Evolutionary conservation across 768 basidiomycete genomes (phyloP).

Genomic region (Rhizopogon vesiculosus): DNA sequence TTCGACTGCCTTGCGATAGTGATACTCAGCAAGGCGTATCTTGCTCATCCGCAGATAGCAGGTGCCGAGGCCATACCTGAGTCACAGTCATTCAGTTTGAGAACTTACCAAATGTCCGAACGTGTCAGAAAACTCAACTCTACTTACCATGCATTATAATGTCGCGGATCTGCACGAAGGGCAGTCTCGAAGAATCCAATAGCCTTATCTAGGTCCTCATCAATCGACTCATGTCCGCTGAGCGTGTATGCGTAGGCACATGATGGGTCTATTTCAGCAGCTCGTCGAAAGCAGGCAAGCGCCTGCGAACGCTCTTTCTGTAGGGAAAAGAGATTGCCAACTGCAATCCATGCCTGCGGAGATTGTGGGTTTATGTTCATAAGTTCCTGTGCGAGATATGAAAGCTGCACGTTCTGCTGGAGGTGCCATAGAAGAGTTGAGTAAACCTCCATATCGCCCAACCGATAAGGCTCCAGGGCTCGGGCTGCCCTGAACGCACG

Average conservation of each 20-base stretch:
- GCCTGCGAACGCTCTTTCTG: slow-evolving; percentile 94
- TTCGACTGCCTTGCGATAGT: slow-evolving; percentile 86
- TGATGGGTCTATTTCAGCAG: slow-evolving; percentile 80
- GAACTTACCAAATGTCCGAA: neutral
- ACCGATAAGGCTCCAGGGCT: slow-evolving; percentile 81
- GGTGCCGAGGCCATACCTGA: slow-evolving; percentile 97
- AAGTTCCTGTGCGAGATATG: slow-evolving; percentile 90
- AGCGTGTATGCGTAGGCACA: slow-evolving; percentile 96
- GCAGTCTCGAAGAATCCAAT: slow-evolving; percentile 90
- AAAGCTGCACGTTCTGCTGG: slow-evolving; percentile 76
- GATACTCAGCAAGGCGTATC: slow-evolving; percentile 90
- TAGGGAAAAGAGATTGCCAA: slow-evolving; percentile 93
- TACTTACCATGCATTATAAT: slow-evolving; percentile 97
- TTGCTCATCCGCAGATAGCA: slow-evolving; percentile 96
- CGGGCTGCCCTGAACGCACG: slow-evolving; percentile 83
- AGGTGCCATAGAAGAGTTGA: slow-evolving; percentile 97
- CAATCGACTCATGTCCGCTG: slow-evolving; percentile 94
- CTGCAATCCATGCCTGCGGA: slow-evolving; percentile 91
- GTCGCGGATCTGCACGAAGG: slow-evolving; percentile 83
- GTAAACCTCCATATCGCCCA: slow-evolving; percentile 94
- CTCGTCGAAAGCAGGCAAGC: slow-evolving; percentile 89
- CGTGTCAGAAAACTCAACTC: neutral
- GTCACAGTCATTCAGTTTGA: slow-evolving; percentile 22
- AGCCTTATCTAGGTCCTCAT: slow-evolving; percentile 92
- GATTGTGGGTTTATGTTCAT: slow-evolving; percentile 80